These are phyloP conservation scores for Fusarium penzigii DNA, from an alignment of 2,329 filamentous ascomycete species.

Conservation along the genomic window DNA sequence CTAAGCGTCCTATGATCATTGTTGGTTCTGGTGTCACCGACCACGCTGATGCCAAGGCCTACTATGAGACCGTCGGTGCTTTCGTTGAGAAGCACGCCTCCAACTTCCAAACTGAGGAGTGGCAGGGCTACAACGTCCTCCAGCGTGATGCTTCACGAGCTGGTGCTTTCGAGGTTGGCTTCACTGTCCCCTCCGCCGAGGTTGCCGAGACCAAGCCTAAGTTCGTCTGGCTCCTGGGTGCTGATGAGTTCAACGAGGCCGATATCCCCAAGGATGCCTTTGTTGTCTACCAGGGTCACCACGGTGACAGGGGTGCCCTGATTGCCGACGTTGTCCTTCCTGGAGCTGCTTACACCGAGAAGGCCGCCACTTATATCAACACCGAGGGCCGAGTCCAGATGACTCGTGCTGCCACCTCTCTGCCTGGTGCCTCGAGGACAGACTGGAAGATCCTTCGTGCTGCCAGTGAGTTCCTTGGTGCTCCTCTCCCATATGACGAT, in stretches of 20 bases:
- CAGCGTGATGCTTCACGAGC: constrained; percentile 90
- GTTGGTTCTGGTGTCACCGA: constrained; percentile 91
- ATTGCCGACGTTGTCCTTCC: constrained; percentile 93
- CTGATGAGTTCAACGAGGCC: constrained; percentile 81
- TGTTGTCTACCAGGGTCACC: constrained; percentile 96
- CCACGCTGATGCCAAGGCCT: constrained; percentile 85
- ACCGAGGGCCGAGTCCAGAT: constrained; percentile 96
- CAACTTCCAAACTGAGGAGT: constrained; percentile 86
- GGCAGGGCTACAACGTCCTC: constrained; percentile 97
- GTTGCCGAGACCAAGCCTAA: constrained; percentile 87
- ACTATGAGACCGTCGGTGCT: constrained; percentile 85
- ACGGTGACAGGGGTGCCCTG: constrained; percentile 91
- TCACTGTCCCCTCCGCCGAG: constrained; percentile 78
- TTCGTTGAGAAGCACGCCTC: constrained; percentile 93
- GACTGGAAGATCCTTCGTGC: constrained; percentile 99
- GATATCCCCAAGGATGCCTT: constrained; percentile 96
- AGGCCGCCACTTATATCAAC: constrained; percentile 94
- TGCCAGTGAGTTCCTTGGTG: constrained; percentile 85
- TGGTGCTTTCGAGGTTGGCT: constrained; percentile 94
- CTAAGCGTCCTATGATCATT: constrained; percentile 95
- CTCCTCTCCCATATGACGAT: constrained; percentile 88
- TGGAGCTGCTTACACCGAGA: constrained; percentile 95
- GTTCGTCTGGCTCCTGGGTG: constrained; percentile 94
- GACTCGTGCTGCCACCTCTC: constrained; percentile 83
- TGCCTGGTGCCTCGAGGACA: constrained; percentile 86